Base-by-base conservation (phyloP, 352 stramenopile species). In the Thraustochytrium sp. region DNA sequence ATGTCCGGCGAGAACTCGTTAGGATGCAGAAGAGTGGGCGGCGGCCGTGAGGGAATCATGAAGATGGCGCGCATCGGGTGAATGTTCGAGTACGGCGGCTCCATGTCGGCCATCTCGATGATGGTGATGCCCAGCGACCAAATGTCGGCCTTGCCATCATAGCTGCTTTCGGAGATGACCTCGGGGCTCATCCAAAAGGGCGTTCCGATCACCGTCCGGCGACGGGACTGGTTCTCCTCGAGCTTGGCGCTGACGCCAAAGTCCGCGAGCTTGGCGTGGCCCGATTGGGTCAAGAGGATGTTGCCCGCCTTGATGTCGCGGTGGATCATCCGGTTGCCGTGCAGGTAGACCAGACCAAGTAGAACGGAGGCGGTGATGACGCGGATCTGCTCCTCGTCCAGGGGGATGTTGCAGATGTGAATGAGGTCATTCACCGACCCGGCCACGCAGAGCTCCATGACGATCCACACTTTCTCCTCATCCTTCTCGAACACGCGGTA, bases 381-480 rank as follows among this genome's bases (percentile, higher is more conserved):
- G 2, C 75, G 46, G 53, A 80, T 72, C 8, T 80, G 8, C 18
- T 85, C 68, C 31, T 86, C 82, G 3, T 46, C 18, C 55, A 85
- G 42, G 3, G 48, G 21, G 1, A 76, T 82, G 5, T 38, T 34
- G 23, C 49, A 55, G 55, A 29, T 59, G 68, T 62, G 34, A 9
- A 84, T 84, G 4, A 84, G 34, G 49, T 84, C 75, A n/a, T 42
- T 46, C n/a, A 84, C 75, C 31, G 75, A 84, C 59, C 75, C 75
- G 23, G 59, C 75, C 26, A 49, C 31, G 55, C 55, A 84, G 31
- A 62, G 49, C 55, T 84, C 75, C 75, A 84, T 84, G 23, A 84
- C 75, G 49, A 84, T 84, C 88, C 90, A 93, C 85, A 92, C 89
- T 85, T 91, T 87, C 11, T 76, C 76, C 8, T 76, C 54, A 42